Evolutionary conservation across 2,329 filamentous ascomycete genomes (phyloP).

Genomic region (Penicillium sp.): DNA sequence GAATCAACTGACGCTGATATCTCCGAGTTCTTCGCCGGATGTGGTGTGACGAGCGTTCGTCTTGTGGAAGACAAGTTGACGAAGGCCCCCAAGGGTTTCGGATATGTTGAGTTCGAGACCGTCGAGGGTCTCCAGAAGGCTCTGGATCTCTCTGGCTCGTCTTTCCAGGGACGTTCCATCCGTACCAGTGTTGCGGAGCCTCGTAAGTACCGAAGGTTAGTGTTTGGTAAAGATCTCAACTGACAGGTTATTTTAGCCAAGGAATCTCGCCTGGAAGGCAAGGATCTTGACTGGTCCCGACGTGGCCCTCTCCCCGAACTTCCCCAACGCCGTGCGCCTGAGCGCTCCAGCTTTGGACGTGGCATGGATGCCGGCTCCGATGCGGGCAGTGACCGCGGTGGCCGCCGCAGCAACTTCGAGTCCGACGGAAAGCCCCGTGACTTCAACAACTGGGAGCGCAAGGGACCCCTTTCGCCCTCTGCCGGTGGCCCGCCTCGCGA

Average conservation of each 20-base stretch:
- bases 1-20: constrained; percentile 84
- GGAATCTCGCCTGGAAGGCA: constrained; percentile 70
- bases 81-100: constrained; percentile 93
- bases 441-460: constrained; percentile 90
- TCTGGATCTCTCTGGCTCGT: constrained; percentile 74
- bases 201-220: constrained; percentile 58
- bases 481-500: constrained; percentile 52
- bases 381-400: constrained; percentile 64
- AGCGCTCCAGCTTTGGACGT: constrained; percentile 56
- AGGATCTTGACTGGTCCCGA: constrained; percentile 90
- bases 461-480: constrained; percentile 80
- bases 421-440: constrained; percentile 75
- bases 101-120: constrained; percentile 90
- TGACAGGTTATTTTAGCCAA: constrained; percentile 65
- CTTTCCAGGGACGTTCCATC: constrained; percentile 85
- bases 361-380: constrained; percentile 57
- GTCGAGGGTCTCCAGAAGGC: constrained; percentile 91
- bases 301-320: constrained; percentile 83
- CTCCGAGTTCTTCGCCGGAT: constrained; percentile 79
- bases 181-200: constrained; percentile 95
- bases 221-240: not conserved
- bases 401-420: constrained; percentile 65
- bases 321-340: constrained; percentile 58
- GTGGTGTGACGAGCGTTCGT: constrained; percentile 84
- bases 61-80: constrained; percentile 96